phyloP scores from a whole-genome alignment of 1,284 basidiomycete genomes.

The Cutaneotrichosporon cutaneum region DNA sequence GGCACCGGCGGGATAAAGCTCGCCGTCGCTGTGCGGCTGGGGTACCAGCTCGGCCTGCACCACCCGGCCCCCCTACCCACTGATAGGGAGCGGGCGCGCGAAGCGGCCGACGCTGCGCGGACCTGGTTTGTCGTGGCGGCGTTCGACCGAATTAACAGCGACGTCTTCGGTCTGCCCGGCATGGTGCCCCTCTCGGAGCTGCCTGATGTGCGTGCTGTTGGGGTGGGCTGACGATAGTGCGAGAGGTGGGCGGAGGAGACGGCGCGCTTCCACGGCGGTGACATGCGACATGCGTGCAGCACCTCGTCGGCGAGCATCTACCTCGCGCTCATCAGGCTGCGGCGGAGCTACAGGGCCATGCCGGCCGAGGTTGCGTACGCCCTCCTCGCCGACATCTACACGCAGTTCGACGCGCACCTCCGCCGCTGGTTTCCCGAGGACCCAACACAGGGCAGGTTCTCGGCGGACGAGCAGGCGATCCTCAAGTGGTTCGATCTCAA shows the following conservation, averaged over 20 bases:
- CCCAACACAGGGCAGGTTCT: slow-evolving; percentile 8
- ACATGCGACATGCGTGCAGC: slow-evolving; percentile 20
- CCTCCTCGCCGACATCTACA: slow-evolving; percentile 12
- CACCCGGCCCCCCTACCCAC: slow-evolving; percentile 6
- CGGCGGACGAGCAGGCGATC: slow-evolving; percentile 13
- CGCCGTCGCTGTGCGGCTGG: slow-evolving; percentile 20
- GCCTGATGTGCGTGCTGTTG: not conserved
- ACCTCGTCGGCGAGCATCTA: slow-evolving; percentile 16
- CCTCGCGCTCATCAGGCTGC: slow-evolving; percentile 14
- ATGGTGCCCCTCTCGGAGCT: slow-evolving; percentile 16
- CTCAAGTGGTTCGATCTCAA: slow-evolving; percentile 21
- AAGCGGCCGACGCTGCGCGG: slow-evolving; percentile 10
- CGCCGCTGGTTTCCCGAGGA: slow-evolving; percentile 19
- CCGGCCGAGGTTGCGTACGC: slow-evolving; percentile 4
- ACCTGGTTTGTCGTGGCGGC: slow-evolving; percentile 19
- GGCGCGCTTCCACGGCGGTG: slow-evolving; percentile 10
- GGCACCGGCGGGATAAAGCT: slow-evolving; percentile 19
- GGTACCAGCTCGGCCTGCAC: slow-evolving; percentile 20
- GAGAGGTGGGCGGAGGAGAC: slow-evolving; percentile 16
- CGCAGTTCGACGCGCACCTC: slow-evolving; percentile 16
- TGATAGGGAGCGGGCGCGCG: slow-evolving; percentile 10
- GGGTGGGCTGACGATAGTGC: slow-evolving; percentile 7
- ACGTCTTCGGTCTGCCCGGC: slow-evolving; percentile 16
- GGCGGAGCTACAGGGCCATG: slow-evolving; percentile 6
- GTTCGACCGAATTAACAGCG: slow-evolving; percentile 13